Conservation (phyloP, 345 rosid genomes). For the Cardamine occulta region DNA sequence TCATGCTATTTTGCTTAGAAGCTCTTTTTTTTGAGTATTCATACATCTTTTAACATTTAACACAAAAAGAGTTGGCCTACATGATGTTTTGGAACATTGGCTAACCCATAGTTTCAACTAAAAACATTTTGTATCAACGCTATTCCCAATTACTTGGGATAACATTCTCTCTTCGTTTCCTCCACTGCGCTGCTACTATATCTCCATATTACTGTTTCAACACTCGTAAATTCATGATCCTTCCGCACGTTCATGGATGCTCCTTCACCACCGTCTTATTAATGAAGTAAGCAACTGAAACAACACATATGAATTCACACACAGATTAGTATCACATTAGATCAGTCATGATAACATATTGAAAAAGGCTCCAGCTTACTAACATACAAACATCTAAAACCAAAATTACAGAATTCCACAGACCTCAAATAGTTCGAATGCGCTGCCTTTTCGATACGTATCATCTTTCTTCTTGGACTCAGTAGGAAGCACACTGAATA, state of each 20-base stretch:
- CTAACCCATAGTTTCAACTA: background rate
- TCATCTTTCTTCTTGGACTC: constrained; percentile 68
- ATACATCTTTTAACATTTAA: background rate
- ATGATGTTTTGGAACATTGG: constrained; percentile 8
- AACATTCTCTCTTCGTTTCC: background rate
- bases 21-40: background rate
- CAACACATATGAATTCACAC: constrained; percentile 2
- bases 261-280: constrained; percentile 74
- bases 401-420: background rate
- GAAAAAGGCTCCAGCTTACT: constrained; percentile 5
- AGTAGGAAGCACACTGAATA: constrained; percentile 57
- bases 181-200: background rate
- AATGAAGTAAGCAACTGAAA: constrained; percentile 87
- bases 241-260: background rate
- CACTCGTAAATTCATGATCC: background rate
- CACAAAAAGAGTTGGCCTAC: background rate
- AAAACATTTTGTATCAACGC: background rate
- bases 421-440: constrained; percentile 94
- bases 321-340: constrained; percentile 15
- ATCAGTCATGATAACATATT: background rate
- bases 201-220: background rate
- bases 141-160: background rate
- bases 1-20: background rate
- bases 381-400: background rate
- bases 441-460: constrained; percentile 70